These are phyloP conservation scores for Pseudogymnoascus sp. DNA, from an alignment of 2,329 filamentous ascomycete species.

Conservation along the genomic window DNA sequence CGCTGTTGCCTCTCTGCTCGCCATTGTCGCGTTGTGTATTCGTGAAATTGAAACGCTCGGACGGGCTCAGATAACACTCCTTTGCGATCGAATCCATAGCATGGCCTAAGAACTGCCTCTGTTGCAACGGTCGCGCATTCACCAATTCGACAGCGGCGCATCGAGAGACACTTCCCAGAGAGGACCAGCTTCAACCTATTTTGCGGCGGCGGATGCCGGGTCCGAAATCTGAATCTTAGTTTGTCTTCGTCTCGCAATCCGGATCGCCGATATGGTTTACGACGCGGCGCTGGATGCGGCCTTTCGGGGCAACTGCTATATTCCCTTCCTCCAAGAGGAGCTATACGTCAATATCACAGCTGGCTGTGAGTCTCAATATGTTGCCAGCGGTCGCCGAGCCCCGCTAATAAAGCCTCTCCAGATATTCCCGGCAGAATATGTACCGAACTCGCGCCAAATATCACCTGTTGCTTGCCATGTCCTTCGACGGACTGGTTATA, in stretches of 20 bases:
- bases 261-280: not conserved
- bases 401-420: slow-evolving; percentile 25
- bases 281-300: not conserved
- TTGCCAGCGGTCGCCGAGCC: not conserved
- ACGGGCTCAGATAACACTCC: not conserved
- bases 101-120: slow-evolving; percentile 2
- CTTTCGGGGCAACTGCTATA: slow-evolving; percentile 45
- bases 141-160: not conserved
- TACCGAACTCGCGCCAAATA: slow-evolving; percentile 36
- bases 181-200: not conserved
- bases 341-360: not conserved
- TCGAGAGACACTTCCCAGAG: not conserved
- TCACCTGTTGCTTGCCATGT: slow-evolving; percentile 81
- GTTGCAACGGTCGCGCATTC: slow-evolving; percentile 4
- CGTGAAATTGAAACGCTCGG: not conserved
- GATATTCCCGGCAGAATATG: slow-evolving; percentile 50
- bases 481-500: slow-evolving; percentile 73
- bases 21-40: not conserved
- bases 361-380: not conserved
- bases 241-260: not conserved
- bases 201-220: not conserved
- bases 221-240: not conserved
- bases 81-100: not conserved
- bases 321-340: slow-evolving; percentile 58
- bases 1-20: not conserved